phyloP scores from a whole-genome alignment of 1,139 yeast genomes.

The Suhomyces bokatorum region DNA sequence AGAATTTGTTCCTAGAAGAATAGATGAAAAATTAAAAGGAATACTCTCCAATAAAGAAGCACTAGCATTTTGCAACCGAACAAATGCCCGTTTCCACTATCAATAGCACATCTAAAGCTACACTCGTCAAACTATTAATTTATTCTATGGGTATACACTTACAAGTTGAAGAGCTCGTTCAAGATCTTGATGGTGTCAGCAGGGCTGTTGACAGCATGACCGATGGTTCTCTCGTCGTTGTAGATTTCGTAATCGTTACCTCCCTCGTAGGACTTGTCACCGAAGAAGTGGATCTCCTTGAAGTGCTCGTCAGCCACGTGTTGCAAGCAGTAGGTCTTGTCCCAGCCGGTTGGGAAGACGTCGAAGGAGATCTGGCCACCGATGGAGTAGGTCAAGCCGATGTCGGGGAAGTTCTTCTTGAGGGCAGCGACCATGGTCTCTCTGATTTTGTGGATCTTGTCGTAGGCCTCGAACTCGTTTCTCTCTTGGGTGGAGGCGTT shows the following conservation, averaged over 20 bases:
- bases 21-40: too few relatives aligned
- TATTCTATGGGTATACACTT: conserved; percentile 12
- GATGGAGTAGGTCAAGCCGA: conserved; percentile 88
- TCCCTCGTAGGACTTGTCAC: conserved; percentile 96
- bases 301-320: conserved; percentile 87
- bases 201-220: conserved; percentile 90
- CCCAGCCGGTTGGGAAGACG: conserved; percentile 99
- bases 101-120: neutral
- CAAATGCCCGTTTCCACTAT: neutral
- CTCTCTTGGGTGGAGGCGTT: conserved; percentile 94
- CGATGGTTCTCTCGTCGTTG: conserved; percentile 86
- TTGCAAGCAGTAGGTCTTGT: conserved; percentile 94
- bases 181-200: conserved; percentile 83
- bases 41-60: too few relatives aligned
- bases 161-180: conserved; percentile 69
- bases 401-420: conserved; percentile 77
- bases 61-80: neutral
- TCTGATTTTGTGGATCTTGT: conserved; percentile 78
- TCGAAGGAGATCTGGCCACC: conserved; percentile 99
- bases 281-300: conserved; percentile 91
- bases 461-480: conserved; percentile 84
- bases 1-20: too few relatives aligned
- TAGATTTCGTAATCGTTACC: conserved; percentile 99
- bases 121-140: neutral
- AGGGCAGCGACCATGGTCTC: conserved; percentile 79